Evolutionary conservation across 139 green algal species (phyloP), one percentile per base, ranked within the genome.

Genomic region (Volvox africanus): DNA sequence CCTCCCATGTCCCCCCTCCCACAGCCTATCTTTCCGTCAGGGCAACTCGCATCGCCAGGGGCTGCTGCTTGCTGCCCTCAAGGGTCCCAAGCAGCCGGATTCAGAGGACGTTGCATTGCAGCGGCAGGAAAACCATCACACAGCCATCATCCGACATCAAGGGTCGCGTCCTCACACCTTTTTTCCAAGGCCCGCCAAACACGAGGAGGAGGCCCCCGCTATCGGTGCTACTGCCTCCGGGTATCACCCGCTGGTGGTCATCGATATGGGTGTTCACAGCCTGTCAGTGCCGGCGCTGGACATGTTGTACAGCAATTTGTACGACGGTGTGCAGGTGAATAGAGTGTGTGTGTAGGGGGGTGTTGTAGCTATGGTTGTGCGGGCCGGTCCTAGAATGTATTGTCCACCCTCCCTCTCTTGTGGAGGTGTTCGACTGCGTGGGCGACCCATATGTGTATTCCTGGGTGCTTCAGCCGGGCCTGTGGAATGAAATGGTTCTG

Each of bases 201-300:
- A 82, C 17, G 77, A 82, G 19, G 33, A 65, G 33, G 19, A 26
- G 33, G 33, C 16, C 21, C 65, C 65, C 21, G 2, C 11, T 12
- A 73, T 28, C 65, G 65, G 24, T 26, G 65, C 65, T 73, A 24
- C 65, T 2, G 65, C 65, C 65, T 24, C 65, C 37, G 79, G 79
- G 12, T 85, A 85, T 28, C 79, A 85, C 79, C 79, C 79, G 21
- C 80, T 87, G 19, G 83, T 88, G 22, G 83, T 88, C 5, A 80
- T 88, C 21, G 83, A 88, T 33, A 80, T 88, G 83, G 83, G 83
- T 5, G 35, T 88, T 20, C 83, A 88, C 83, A 44, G 65, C 33
- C 83, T 88, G 11, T 17, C 35, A 19, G 28, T 80, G 5, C 80
- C 80, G 9, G 80, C 80, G 18, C 35, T 87, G 28, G 61, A 67